Evolutionary conservation across 306 rosid genomes (phyloP).

Genomic region (Myrica gale): DNA sequence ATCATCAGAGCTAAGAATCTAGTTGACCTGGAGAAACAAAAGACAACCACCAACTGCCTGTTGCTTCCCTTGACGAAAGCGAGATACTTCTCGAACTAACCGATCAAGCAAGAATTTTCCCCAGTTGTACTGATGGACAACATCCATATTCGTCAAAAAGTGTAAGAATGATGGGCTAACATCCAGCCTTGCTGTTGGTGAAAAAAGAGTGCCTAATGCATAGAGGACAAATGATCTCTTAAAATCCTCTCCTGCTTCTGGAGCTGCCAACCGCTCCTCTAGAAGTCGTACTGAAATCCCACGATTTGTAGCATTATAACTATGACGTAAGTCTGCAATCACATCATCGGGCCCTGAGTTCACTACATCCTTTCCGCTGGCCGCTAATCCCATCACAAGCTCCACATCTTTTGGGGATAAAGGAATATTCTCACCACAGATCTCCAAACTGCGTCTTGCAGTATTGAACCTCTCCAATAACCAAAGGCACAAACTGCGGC

Average conservation of each 20-base stretch:
- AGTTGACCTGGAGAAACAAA: constrained; percentile 41
- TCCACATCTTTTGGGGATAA: constrained; percentile 39
- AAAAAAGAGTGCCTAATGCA: constrained; percentile 41
- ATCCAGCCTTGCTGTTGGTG: constrained; percentile 47
- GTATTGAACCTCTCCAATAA: constrained; percentile 42
- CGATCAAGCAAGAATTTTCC: constrained; percentile 43
- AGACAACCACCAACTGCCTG: constrained; percentile 49
- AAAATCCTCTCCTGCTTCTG: constrained; percentile 45
- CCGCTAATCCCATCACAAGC: constrained; percentile 44
- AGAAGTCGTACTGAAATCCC: constrained; percentile 43
- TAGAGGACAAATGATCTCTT: constrained; percentile 42
- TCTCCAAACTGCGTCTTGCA: constrained; percentile 33
- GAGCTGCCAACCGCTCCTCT: constrained; percentile 37
- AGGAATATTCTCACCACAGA: constrained; percentile 31
- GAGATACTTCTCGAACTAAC: constrained; percentile 40
- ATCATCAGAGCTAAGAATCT: background rate
- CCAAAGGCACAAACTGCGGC: constrained; percentile 50
- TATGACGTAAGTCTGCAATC: constrained; percentile 32
- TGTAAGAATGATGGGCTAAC: constrained; percentile 48
- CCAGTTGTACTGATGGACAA: constrained; percentile 44
- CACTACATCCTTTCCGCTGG: constrained; percentile 47
- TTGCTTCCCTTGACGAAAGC: constrained; percentile 43
- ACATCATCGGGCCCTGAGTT: constrained; percentile 46
- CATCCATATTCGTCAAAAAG: constrained; percentile 39
- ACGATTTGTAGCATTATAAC: constrained; percentile 39